phyloP scores from a whole-genome alignment of 2,329 filamentous ascomycete genomes.

The Parascedosporium putredinis region DNA sequence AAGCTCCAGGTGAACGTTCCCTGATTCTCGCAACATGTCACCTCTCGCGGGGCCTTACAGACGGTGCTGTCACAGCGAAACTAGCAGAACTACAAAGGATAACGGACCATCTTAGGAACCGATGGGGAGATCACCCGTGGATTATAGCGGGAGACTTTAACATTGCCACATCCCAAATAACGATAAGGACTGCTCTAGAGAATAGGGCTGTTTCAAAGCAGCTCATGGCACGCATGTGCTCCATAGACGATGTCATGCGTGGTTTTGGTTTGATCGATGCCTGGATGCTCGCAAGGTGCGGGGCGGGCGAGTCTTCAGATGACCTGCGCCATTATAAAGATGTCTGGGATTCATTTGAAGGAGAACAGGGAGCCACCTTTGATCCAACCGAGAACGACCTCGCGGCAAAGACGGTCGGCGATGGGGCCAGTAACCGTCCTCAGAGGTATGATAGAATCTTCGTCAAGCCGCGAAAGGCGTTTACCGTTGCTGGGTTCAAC shows the following conservation, averaged over 20 bases:
- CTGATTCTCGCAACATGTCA: slow-evolving; percentile 48
- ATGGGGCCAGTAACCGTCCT: slow-evolving; percentile 40
- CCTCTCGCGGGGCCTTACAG: slow-evolving; percentile 49
- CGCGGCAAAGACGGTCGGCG: slow-evolving; percentile 38
- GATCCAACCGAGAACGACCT: slow-evolving; percentile 47
- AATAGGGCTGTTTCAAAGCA: slow-evolving; percentile 41
- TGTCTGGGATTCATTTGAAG: slow-evolving; percentile 33
- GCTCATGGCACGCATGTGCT: slow-evolving; percentile 30
- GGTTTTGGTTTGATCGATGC: slow-evolving; percentile 39
- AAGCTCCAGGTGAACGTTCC: neutral
- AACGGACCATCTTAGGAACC: slow-evolving; percentile 34
- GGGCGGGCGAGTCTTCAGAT: slow-evolving; percentile 30
- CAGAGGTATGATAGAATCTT: slow-evolving; percentile 58
- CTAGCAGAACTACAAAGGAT: slow-evolving; percentile 43
- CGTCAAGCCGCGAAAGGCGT: slow-evolving; percentile 29
- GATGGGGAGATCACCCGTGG: slow-evolving; percentile 31
- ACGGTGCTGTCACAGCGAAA: slow-evolving; percentile 46
- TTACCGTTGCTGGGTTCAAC: slow-evolving; percentile 38
- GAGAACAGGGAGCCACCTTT: slow-evolving; percentile 56
- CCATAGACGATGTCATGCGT: slow-evolving; percentile 35
- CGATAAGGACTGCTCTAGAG: slow-evolving; percentile 41
- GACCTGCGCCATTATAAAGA: slow-evolving; percentile 14
- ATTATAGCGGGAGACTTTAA: slow-evolving; percentile 57
- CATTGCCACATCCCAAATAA: slow-evolving; percentile 46
- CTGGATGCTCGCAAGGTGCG: slow-evolving; percentile 36